Evolutionary conservation across 441 rosid species (phyloP), one percentile per base, ranked within the genome.

Genomic region (Euphorbia schlechtendalii): DNA sequence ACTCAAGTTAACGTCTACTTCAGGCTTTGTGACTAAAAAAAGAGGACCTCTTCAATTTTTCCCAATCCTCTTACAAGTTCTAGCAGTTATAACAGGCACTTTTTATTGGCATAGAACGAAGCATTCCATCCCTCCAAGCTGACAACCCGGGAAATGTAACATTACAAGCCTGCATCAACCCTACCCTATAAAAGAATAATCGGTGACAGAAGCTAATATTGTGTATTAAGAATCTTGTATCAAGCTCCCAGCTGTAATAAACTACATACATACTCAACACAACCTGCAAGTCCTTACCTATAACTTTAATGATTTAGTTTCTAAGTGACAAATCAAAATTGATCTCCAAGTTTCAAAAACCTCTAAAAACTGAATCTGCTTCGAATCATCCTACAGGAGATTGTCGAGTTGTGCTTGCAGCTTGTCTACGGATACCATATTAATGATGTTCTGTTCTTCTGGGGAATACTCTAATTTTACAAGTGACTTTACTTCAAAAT

Each of bases 381-480:
- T 53, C 48, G 24, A 4, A n/a, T 24, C 45, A 21, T 38, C 59
- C 76, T 82, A 89, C 25, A 81, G 80, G 59, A 82, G 78, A 73
- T 77, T 79, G 77, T 90, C 96, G 28, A 94, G 97, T 68, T 88
- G 88, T 49, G 85, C 77, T 75, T 94, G 86, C 74, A 90, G 78
- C 67, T 87, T 93, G 3, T 73, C 76, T 32, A 87, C 74, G 52
- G 89, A 64, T 11, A 81, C 80, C 95, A 89, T 82, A 69, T 81
- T 80, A 36, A 90, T 86, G 63, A 69, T 73, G 78, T 71, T 76
- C 75, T 83, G 85, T 54, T 94, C 97, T 79, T 89, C 89, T 0
- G 79, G 65, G 10, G 90, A 77, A 74, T 94, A 94, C 78, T 94
- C 99, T 0, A 78, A 74, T 76, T 75, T 86, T 21, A 94, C 69